A percentile compares a stretch with the other conserved stretches of the same genome.
Conservation (phyloP, 2,329 filamentous ascomycete species). For the Fusarium austroafricanum region DNA sequence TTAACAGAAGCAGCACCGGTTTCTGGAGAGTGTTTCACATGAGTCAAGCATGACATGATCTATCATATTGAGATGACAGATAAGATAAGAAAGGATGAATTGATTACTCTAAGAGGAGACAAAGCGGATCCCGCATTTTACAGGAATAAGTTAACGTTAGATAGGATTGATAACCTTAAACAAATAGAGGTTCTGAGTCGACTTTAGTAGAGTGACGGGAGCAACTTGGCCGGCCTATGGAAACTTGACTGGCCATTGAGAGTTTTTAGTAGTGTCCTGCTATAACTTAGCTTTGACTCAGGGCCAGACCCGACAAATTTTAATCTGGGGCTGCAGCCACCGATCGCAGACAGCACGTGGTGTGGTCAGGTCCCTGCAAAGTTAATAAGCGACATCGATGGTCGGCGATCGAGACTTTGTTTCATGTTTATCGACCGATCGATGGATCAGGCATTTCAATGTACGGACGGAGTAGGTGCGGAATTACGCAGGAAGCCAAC, state of each 20-base stretch:
- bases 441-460: not conserved
- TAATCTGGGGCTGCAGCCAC: not conserved
- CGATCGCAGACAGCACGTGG: slow-evolving; percentile 23
- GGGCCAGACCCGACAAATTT: too few species aligned
- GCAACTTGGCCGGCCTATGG: not conserved
- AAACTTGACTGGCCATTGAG: not conserved
- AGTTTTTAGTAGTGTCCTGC: not conserved
- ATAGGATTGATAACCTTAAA: not conserved
- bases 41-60: not conserved
- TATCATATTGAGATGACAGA: not conserved
- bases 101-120: not conserved
- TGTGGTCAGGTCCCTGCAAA: slow-evolving; percentile 12
- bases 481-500: not conserved
- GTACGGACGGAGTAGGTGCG: not conserved
- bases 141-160: not conserved
- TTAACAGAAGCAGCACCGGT: not conserved
- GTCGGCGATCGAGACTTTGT: slow-evolving; percentile 18
- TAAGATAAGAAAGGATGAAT: not conserved
- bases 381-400: slow-evolving; percentile 18
- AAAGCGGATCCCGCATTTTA: not conserved
- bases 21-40: not conserved
- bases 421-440: slow-evolving; percentile 1
- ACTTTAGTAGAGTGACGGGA: too few species aligned
- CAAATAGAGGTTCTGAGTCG: not conserved
- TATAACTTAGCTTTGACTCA: too few species aligned